Conservation (phyloP, 345 rosid genomes). For the Eucalyptus tenuipes region DNA sequence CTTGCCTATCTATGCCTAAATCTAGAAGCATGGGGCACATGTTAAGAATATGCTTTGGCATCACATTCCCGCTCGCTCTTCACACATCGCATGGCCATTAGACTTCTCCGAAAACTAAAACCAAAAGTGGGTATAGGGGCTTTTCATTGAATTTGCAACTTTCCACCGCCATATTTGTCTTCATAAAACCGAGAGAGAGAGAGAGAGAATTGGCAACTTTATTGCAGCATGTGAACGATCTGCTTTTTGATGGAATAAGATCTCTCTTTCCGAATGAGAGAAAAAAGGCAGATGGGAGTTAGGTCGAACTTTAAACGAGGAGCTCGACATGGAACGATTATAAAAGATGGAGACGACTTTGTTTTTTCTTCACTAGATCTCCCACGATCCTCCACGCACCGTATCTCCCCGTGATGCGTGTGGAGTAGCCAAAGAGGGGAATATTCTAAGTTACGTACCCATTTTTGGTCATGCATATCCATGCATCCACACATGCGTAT, state of each 20-base stretch:
- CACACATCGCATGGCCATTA: not conserved
- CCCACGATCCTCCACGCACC: not conserved
- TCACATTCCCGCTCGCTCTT: not conserved
- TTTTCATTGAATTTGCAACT: not conserved
- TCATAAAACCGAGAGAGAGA: not conserved
- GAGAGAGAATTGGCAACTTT: not conserved
- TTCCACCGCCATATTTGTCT: not conserved
- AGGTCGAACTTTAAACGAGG: not conserved
- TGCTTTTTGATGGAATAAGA: slow-evolving; percentile 7
- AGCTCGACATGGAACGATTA: not conserved
- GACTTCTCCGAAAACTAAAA: not conserved
- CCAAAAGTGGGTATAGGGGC: not conserved
- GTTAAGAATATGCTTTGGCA: not conserved
- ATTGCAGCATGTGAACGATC: not conserved
- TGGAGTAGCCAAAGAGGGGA: not conserved
- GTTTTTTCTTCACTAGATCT: not conserved
- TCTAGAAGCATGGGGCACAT: not conserved
- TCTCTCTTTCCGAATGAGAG: not conserved
- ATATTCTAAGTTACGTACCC: not conserved
- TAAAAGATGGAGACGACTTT: not conserved
- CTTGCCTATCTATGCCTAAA: not conserved
- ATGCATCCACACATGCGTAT: not conserved
- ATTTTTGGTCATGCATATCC: not conserved
- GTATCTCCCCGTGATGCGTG: not conserved
- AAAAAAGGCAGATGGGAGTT: not conserved